Percentiles rank a stretch among this genome's conserved stretches.
Conservation (phyloP, 2,329 filamentous ascomycete genomes). For the Nannizziopsis barbatae region DNA sequence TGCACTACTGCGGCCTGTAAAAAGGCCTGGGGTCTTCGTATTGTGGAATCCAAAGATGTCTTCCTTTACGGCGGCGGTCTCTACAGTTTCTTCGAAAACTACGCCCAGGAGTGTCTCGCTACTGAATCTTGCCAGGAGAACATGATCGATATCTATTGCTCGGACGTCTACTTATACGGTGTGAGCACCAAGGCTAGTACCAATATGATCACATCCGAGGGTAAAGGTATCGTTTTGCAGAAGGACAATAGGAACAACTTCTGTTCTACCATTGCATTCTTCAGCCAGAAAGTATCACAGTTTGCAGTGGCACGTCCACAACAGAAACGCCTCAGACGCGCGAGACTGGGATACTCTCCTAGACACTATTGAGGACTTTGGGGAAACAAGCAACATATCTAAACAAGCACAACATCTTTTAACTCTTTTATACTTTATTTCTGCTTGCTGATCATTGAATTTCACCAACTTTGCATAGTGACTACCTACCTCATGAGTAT, state of each 20-base stretch:
- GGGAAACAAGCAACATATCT: neutral
- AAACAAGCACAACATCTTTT: too few relatives aligned
- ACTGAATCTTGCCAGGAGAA: constrained; percentile 63
- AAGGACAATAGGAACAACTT: constrained; percentile 34
- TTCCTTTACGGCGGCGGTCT: constrained; percentile 62
- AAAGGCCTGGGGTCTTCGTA: constrained; percentile 66
- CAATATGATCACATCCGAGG: constrained; percentile 55
- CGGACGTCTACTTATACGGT: constrained; percentile 48
- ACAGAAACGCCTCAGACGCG: too few relatives aligned
- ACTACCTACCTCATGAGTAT: too few relatives aligned
- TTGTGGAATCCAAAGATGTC: constrained; percentile 55
- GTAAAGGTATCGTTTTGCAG: constrained; percentile 28
- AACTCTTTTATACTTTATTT: too few relatives aligned
- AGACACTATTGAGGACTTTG: neutral
- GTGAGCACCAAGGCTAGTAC: constrained; percentile 62
- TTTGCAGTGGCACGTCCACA: too few relatives aligned
- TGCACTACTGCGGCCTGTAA: constrained; percentile 50
- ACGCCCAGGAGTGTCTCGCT: constrained; percentile 57
- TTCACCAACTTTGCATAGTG: too few relatives aligned
- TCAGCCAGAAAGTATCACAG: constrained; percentile 24
- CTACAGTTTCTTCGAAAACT: constrained; percentile 79
- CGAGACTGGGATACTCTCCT: too few relatives aligned
- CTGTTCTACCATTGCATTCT: constrained; percentile 37
- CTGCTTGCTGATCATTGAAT: too few relatives aligned
- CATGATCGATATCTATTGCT: constrained; percentile 63